Evolutionary conservation across 192 early-diverging fungal species (phyloP), one percentile per base, ranked within the genome.

Genomic region (Geranomyces variabilis): DNA sequence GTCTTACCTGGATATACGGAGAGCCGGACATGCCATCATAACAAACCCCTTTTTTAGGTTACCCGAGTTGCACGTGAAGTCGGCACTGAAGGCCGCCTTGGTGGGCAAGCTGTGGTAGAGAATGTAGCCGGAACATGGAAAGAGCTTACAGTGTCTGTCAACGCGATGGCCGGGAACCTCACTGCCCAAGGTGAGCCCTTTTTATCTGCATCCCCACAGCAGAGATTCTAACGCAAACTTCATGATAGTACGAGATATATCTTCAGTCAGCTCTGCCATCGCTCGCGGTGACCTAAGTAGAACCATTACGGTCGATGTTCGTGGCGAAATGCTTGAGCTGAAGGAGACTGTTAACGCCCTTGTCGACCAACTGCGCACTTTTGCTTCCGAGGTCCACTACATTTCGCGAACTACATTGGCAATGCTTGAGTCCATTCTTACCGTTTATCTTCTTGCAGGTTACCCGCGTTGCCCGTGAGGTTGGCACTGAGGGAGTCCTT

Each of bases 301-400:
- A 51, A 87, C 84, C 61, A 83, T 90, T 30, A 81, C 76, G 9
- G 81, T 83, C 2, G 79, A 86, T 26, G 83, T 83, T n/a, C 79
- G 77, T 43, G 87, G 87, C 55, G 87, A 88, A 69, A 83, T 88
- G 75, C 71, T 80, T 21, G 81, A 86, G 24, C 75, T 89, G 44
- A 91, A 91, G 72, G 77, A 82, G 12, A 88, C 83, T 1, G 84
- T 91, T 24, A 91, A 91, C 77, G 57, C 67, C 58, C 88, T 91
- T 83, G 87, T 88, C 24, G 86, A 83, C 34, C 88, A 90, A 63
- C 59, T 84, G 2, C 81, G 80, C 26, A 80, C 81, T 0, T 86
- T 91, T 74, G 84, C 90, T 0, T 58, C 78, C 0, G 90, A 91
- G 73, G 88, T 41, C 10, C 3, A 41, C 5, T 7, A 3, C 3